Evolutionary conservation across 176 grass and related monocot species (phyloP).

Genomic region (sorghum (Sorghum bicolor)): Sorghum_bicolor_NCBIv3 NC_012870.2:80057501-80058000

Average conservation of each 20-base stretch:
- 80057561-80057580: not conserved
- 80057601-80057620: not conserved
- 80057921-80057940: not conserved
- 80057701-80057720: not conserved
- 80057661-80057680: not conserved
- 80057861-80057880: conserved; percentile 34
- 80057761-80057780: not conserved
- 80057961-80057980: conserved; percentile 12
- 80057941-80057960: not conserved
- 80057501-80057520: not conserved
- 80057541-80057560: not conserved
- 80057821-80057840: not conserved
- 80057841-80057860: not conserved
- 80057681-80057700: not conserved
- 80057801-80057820: not conserved
- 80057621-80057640: not conserved
- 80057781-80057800: not conserved
- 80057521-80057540: not conserved
- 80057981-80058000: conserved; percentile 28
- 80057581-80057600: not conserved
- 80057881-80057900: conserved; percentile 36
- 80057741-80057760: not conserved
- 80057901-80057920: conserved; percentile 14
- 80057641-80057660: not conserved
- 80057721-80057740: not conserved